Base-by-base conservation (phyloP, 2,329 filamentous ascomycete species). In the Magnaporthiopsis rhizophila region DNA sequence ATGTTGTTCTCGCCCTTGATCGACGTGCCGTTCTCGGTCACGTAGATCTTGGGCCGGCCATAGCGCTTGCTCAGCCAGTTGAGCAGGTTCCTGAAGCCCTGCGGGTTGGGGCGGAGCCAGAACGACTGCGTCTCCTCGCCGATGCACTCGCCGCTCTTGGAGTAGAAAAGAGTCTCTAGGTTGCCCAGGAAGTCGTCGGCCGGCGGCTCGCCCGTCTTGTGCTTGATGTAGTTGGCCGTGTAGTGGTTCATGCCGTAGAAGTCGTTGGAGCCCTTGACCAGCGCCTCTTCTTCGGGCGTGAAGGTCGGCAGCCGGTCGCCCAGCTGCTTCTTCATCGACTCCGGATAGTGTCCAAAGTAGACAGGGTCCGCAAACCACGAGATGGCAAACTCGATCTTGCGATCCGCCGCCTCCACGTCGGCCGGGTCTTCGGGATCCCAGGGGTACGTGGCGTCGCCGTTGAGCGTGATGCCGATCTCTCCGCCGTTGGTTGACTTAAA, bases 241-340 rank as follows among this genome's bases (percentile, higher is more conserved):
- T 96, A 96, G 81, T 92, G 89, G 81, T 96, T 96, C 90, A 94
- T 94, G 75, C 91, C 92, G 76, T 96, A 96, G 77, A 96, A 96
- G 80, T 96, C 92, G 75, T 95, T 95, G 73, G 88, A 91, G n/a
- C 90, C 91, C 71, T 89, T 82, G 59, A 96, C 86, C n/a, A 95
- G 80, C 2, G 84, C 85, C 30, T 80, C 75, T 73, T 96, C 91
- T 69, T 91, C 89, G 0, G 82, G 76, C 0, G 89, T 92, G 75
- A 90, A 95, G 59, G 81, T 79, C 6, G 92, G 92, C 61, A 96
- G 83, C 18, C 91, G 86, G 73, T 88, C 82, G 64, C 91, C 91
- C 24, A 96, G 86, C 79, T 96, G 91, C 73, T 86, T 85, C 65
- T 85, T 82, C 91, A 96, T 96, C 66, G 88, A 92, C 66, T 86